These are phyloP conservation scores for Yamadazyma diospyri DNA, from an alignment of 1,139 yeast genomes.

Conservation along the genomic window DNA sequence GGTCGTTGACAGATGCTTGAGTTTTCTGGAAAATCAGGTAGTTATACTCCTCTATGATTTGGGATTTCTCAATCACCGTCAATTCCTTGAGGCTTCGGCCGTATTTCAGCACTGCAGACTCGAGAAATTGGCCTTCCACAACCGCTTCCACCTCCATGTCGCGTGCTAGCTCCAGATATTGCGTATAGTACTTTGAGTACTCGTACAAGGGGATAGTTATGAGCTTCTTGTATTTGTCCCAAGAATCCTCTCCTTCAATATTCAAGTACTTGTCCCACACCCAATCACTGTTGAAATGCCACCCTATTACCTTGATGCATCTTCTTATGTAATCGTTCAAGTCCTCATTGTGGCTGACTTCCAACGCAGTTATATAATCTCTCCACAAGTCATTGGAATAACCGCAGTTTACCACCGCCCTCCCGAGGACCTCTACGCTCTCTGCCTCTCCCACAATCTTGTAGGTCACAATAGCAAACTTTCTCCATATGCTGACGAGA, in stretches of 20 bases:
- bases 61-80: slow-evolving; percentile 30
- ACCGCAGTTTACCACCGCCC: slow-evolving; percentile 50
- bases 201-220: slow-evolving; percentile 62
- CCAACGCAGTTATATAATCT: slow-evolving; percentile 54
- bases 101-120: slow-evolving; percentile 18
- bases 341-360: slow-evolving; percentile 1
- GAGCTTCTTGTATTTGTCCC: slow-evolving; percentile 39
- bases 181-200: slow-evolving; percentile 60
- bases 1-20: slow-evolving; percentile 48
- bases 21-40: slow-evolving; percentile 41
- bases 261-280: slow-evolving; percentile 64
- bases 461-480: slow-evolving; percentile 50
- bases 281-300: slow-evolving; percentile 57
- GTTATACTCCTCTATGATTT: slow-evolving; percentile 41
- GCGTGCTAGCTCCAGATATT: slow-evolving; percentile 42
- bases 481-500: slow-evolving; percentile 58
- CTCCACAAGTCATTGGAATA: slow-evolving; percentile 63
- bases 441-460: slow-evolving; percentile 51
- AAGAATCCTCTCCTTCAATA: slow-evolving; percentile 31
- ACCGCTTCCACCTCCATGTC: slow-evolving; percentile 31
- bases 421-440: slow-evolving; percentile 45
- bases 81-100: slow-evolving; percentile 20
- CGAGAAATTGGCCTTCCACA: slow-evolving; percentile 11
- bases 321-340: neutral
- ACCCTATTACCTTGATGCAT: slow-evolving; percentile 34